Evolutionary conservation across 2,329 filamentous ascomycete species (phyloP), one percentile per base, ranked within the genome.

Genomic region (Clonostachys sp.): DNA sequence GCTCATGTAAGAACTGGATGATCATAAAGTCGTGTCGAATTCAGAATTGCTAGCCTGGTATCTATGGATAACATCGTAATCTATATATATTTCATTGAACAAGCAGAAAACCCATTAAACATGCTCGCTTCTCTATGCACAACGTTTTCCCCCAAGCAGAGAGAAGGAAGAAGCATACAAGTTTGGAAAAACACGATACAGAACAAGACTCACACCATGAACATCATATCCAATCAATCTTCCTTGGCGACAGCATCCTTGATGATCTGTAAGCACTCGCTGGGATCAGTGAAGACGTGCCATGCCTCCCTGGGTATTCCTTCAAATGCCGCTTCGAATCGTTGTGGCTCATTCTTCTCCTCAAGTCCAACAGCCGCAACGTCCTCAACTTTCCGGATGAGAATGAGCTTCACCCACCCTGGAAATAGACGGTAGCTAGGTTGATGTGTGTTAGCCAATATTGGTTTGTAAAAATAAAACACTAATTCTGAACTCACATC

Each of bases 251-350:
- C 44, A 7, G 57, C 50, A 36, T 58, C 55, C 43, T 56, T 54
- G 12, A 68, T 58, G 49, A 67, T 59, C 36, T 55, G 46, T 14
- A 58, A 48, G 42, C 81, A 84, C 66, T 95, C 89, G 38, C 74
- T 69, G 1, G 92, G 83, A 30, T 89, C 78, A 49, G 89, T 82
- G 63, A 96, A 97, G 0, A 96, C 84, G 59, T 84, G 81, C 91
- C 92, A 97, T 0, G 83, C 65, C 24, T 77, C 70, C 41, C 70
- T 73, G 0, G 91, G 88, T 9, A 96, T 73, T 39, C 76, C 83
- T 54, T 84, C 73, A 63, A 97, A 97, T 0, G 92, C 92, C 57
- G 83, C 80, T 61, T 91, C 83, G 58, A 97, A 97, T 33, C 94
- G 75, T 54, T 81, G 76, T 0, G 81, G 75, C 58, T 85, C 83